Evolutionary conservation across 805 yeast genomes (phyloP).

Genomic region (Priceomyces medius): DNA sequence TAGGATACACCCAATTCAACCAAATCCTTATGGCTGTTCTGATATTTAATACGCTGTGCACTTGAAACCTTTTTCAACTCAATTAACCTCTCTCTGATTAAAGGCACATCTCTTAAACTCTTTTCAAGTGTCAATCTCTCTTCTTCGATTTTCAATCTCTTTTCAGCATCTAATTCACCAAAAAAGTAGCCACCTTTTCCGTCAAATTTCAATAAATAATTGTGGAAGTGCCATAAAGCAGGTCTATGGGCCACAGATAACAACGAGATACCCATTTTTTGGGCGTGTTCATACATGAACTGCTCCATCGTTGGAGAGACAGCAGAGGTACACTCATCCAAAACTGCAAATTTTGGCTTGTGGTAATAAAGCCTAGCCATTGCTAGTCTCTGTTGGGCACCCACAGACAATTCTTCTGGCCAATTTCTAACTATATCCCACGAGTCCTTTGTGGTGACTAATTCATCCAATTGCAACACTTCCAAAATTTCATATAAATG

Average conservation of each 20-base stretch:
- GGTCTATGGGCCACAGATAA: slow-evolving; percentile 91
- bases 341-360: slow-evolving; percentile 87
- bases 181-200: slow-evolving; percentile 73
- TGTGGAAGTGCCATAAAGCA: slow-evolving; percentile 90
- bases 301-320: slow-evolving; percentile 90
- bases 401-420: slow-evolving; percentile 85
- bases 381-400: slow-evolving; percentile 91
- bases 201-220: slow-evolving; percentile 76
- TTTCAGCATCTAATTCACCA: slow-evolving; percentile 65
- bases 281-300: slow-evolving; percentile 82
- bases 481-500: slow-evolving; percentile 54
- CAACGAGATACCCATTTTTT: slow-evolving; percentile 72
- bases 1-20: slow-evolving; percentile 18
- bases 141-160: slow-evolving; percentile 72
- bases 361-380: slow-evolving; percentile 92
- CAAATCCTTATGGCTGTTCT: slow-evolving; percentile 27
- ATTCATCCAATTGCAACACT: slow-evolving; percentile 58
- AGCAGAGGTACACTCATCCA: slow-evolving; percentile 95
- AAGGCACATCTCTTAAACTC: slow-evolving; percentile 67
- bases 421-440: slow-evolving; percentile 74
- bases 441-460: slow-evolving; percentile 44
- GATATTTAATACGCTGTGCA: slow-evolving; percentile 39
- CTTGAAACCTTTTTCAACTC: slow-evolving; percentile 57
- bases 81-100: slow-evolving; percentile 61
- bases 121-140: slow-evolving; percentile 72